Base-by-base conservation (phyloP, 1,139 yeast species). In the Pichia sp. region DNA sequence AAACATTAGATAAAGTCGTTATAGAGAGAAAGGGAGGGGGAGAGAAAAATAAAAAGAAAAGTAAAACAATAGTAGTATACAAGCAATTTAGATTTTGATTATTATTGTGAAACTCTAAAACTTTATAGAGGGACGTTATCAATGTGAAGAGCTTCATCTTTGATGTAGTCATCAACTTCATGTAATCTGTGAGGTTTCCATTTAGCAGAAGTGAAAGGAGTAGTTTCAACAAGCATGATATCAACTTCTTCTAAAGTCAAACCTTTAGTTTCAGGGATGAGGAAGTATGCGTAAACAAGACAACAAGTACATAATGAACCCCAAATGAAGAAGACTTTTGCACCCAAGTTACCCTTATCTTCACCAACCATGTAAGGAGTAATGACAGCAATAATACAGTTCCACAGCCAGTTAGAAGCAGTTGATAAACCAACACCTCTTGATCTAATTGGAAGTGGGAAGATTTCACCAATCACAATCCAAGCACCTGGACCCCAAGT, bases 251-350 rank as follows among this genome's bases (percentile, higher is more conserved):
- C 79, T 58, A 74, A 68, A 36, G 71, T 64, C 52, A 72, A 66
- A 41, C 79, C 79, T 63, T 71, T 73, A 45, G 79, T 73, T 61
- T 74, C 79, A 51, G 67, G 67, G 45, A 73, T 69, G 48, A 66
- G 65, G 62, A 72, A 69, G 61, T 67, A 66, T 31, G 73, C 71
- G 52, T 66, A 73, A 53, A 71, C 62, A 55, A 58, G 47, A 47
- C 62, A 57, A 39, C 52, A 44, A 2, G 45, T 40, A 51, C 60
- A 55, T 36, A 67, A 58, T 5, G 79, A 65, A 47, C 79, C 80
- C 86, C 88, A 81, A 54, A 82, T 76, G 62, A 79, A 81, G 67
- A 80, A 81, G 39, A 82, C 85, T 55, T 74, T 79, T 41, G 78
- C 69, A 23, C 82, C 79, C 50, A 82, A 66, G 55, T 78, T 72